Evolutionary conservation across 2,329 filamentous ascomycete genomes (phyloP), one percentile per base, ranked within the genome.

Genomic region (Trichoderma hamatum): DNA sequence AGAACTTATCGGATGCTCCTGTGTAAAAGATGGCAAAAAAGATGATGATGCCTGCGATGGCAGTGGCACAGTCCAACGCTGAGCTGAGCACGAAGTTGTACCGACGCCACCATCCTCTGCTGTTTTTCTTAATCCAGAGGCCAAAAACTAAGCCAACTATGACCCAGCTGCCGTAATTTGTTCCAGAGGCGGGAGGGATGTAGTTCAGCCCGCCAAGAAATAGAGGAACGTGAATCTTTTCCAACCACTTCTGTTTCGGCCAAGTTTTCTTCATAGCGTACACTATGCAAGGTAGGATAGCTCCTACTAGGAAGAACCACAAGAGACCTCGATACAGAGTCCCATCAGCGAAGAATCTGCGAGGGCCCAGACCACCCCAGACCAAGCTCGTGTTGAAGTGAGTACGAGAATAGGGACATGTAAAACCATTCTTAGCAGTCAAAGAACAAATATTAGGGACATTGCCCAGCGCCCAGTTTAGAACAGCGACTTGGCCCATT

Each of bases 311-410:
- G 78, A 84, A 89, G 78, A 86, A 88, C 76, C 80, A 87, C 61
- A 84, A 80, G 21, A 88, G 76, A 0, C 77, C 73, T 0, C 80
- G 78, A 73, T 89, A 88, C 5, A 86, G 77, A 2, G 82, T 79
- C 2, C 83, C 84, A 0, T 80, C 74, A 0, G 82, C 83, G 74
- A 88, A 88, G 73, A 89, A 85, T 1, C 86, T 81, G 1, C 79
- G 75, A 0, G 87, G 86, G 0, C 86, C 87, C 28, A 89, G 85
- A 19, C 85, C 79, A 36, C 87, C 87, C 85, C 85, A 87, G 65
- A 86, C 82, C 55, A 87, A 79, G 7, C 84, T 86, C 5, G 82
- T 84, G 30, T 84, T 86, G 77, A 87, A 88, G 75, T 81, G 76
- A 7, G 79, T 78, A 39, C 74, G 73, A 0, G 76, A 77, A 36